phyloP scores from a whole-genome alignment of 768 basidiomycete genomes.

The Clitopilus hobsonii region DNA sequence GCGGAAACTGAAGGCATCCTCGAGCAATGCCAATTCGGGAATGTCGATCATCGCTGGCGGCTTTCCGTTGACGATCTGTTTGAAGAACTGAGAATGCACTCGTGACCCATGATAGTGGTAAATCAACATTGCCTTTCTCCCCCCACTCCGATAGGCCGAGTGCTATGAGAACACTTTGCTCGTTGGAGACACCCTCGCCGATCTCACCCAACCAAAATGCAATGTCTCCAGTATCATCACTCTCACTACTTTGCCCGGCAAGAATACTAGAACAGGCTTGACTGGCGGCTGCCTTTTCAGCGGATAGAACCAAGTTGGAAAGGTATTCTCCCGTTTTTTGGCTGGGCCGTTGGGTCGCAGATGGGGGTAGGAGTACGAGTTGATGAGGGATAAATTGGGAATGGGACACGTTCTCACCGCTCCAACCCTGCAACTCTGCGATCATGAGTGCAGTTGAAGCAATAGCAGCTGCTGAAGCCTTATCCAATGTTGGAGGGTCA shows the following conservation, averaged over 20 bases:
- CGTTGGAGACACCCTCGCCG: conserved; percentile 23
- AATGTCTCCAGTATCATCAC: conserved; percentile 51
- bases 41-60: conserved; percentile 4
- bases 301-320: conserved; percentile 29
- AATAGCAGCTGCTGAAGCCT: conserved; percentile 6
- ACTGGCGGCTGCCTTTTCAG: conserved; percentile 33
- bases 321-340: conserved; percentile 15
- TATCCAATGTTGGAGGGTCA: background rate
- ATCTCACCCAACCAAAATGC: conserved; percentile 44
- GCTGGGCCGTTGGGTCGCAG: conserved; percentile 1
- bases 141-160: conserved; percentile 25
- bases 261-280: conserved; percentile 47
- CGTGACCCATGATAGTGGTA: background rate
- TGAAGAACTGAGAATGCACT: conserved; percentile 2
- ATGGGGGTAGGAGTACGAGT: conserved; percentile 16
- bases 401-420: conserved; percentile 2
- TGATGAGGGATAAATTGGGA: conserved; percentile 10
- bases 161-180: conserved; percentile 22
- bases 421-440: conserved; percentile 10
- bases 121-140: conserved; percentile 9
- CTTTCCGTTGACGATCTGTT: conserved; percentile 4
- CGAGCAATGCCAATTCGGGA: conserved; percentile 8
- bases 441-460: conserved; percentile 16
- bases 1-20: conserved; percentile 22
- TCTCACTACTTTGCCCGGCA: conserved; percentile 48